Base-by-base conservation (phyloP, 2,329 filamentous ascomycete species). In the Elsinoe batatas region DNA sequence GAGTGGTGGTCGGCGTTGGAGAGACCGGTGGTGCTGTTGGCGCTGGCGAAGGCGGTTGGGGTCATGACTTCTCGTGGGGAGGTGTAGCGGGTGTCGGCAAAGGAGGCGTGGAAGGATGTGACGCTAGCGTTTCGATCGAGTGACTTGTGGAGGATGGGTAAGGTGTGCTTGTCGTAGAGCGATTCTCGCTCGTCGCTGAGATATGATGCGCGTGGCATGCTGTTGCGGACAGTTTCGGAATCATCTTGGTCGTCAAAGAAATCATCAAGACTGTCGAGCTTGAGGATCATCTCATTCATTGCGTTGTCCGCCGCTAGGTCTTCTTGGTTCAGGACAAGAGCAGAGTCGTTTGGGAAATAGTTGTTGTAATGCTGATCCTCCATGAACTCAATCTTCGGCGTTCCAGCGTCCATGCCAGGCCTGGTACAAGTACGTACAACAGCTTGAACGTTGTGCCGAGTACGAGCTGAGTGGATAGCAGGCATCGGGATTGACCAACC, bases 401-500 rank as follows among this genome's bases (percentile, higher is more conserved):
- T 93, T 3, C 83, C 80, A 0, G 81, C 79, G 3, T 82, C 76
- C 56, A 87, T 73, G 44, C 72, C 70, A 11, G 68, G 63, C 15
- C 68, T 58, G 54, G 88, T 86, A 65, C 91, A 96, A 61, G 91
- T 95, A 70, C 95, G 95, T 70, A 96, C 97, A 0, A 93, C 91
- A 0, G 91, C 89, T 68, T 97, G 91, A 2, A 98, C 93, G 64
- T 98, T 98, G 57, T 85, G 81, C 57, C 93, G 81, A 3, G 93
- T 97, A 33, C 84, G 81, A 54, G 86, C 84, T 0, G 91, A 93
- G 72, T 95, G 91, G 56, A 87, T 85, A 0, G 91, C 91, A 13
- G 93, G 93, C 67, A 94, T 82, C 0, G 93, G 91, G 43, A 98
- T 89, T 0, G 93, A 93, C 93, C 93, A 98, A 1, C 93, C 93